A percentile compares a stretch with the other conserved stretches of the same genome.
Evolutionary conservation across 164 flowering plant species (phyloP).

Genomic region (Dillenia turbinata): DNA sequence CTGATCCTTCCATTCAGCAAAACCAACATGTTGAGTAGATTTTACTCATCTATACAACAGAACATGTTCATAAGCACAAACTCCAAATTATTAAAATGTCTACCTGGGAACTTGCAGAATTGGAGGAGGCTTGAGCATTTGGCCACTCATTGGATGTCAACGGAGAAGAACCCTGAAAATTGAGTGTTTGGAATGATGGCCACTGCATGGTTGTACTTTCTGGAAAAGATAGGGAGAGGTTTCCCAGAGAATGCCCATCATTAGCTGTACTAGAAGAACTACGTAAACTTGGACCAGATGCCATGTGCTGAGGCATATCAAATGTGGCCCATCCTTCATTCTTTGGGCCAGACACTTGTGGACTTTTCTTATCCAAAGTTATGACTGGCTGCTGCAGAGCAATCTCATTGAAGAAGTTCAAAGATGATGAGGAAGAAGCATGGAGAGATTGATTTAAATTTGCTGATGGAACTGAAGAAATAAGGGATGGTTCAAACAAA

Average conservation of each 20-base stretch:
- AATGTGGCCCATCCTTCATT: conserved; percentile 98
- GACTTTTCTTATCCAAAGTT: conserved; percentile 21
- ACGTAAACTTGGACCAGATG: conserved; percentile 16
- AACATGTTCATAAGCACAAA: no score
- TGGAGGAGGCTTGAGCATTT: conserved; percentile 25
- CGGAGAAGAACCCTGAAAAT: conserved; percentile 25
- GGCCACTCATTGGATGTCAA: conserved; percentile 34
- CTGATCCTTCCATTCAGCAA: no score
- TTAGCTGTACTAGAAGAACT: conserved; percentile 7
- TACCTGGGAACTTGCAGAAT: conserved; percentile 37
- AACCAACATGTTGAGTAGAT: no score
- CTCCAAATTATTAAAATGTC: conserved; percentile 3
- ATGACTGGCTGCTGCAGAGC: conserved; percentile 26
- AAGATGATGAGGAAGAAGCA: conserved; percentile 19
- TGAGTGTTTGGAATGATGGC: conserved; percentile 28
- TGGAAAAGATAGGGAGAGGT: conserved; percentile 25
- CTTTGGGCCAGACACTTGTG: conserved; percentile 26
- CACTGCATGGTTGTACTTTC: conserved; percentile 29
- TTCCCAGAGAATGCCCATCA: conserved; percentile 22
- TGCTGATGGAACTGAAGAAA: conserved; percentile 18
- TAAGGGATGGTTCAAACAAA: conserved; percentile 27
- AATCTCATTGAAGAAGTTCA: conserved; percentile 40
- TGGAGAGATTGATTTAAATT: conserved; percentile 21
- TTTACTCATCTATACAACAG: no score
- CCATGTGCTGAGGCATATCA: conserved; percentile 48